These are phyloP conservation scores for Vigna hirtella DNA, from an alignment of 306 rosid species.

Conservation along the genomic window DNA sequence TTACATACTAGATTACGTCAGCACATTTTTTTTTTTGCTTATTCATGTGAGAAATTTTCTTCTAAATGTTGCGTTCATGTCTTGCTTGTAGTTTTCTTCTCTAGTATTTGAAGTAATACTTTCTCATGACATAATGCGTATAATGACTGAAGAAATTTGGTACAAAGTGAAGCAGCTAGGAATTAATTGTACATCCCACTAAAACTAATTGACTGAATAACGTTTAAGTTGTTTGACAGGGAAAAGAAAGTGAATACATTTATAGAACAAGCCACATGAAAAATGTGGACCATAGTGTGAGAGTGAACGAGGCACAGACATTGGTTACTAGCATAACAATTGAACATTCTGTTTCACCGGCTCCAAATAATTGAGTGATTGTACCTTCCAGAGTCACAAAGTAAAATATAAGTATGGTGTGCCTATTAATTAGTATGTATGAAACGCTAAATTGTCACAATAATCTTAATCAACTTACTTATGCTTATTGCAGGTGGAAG, in stretches of 20 bases:
- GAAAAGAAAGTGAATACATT: conserved; percentile 4
- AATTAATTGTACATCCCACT: not conserved
- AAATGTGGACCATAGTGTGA: conserved; percentile 48
- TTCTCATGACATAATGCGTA: too few relatives aligned
- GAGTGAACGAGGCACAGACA: conserved; percentile 39
- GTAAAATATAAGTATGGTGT: not conserved
- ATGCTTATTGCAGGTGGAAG: conserved; percentile 51
- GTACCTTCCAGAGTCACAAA: conserved; percentile 43
- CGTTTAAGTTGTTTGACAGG: not conserved
- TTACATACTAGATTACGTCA: too few relatives aligned
- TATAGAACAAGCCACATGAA: conserved; percentile 47
- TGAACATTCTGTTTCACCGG: conserved; percentile 49
- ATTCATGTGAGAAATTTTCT: too few relatives aligned
- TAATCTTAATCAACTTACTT: conserved; percentile 42
- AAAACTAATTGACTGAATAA: conserved; percentile 17
- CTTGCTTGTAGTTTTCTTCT: too few relatives aligned
- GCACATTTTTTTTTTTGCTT: too few relatives aligned
- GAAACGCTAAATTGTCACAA: not conserved
- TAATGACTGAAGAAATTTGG: too few relatives aligned
- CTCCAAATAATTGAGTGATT: conserved; percentile 49
- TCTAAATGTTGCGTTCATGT: too few relatives aligned
- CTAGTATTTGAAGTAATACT: too few relatives aligned
- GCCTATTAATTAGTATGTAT: not conserved
- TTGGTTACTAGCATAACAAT: conserved; percentile 50
- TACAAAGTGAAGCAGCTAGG: not conserved